These are phyloP conservation scores for Sphenostylis stenocarpa DNA, from an alignment of 306 rosid species.

Conservation along the genomic window DNA sequence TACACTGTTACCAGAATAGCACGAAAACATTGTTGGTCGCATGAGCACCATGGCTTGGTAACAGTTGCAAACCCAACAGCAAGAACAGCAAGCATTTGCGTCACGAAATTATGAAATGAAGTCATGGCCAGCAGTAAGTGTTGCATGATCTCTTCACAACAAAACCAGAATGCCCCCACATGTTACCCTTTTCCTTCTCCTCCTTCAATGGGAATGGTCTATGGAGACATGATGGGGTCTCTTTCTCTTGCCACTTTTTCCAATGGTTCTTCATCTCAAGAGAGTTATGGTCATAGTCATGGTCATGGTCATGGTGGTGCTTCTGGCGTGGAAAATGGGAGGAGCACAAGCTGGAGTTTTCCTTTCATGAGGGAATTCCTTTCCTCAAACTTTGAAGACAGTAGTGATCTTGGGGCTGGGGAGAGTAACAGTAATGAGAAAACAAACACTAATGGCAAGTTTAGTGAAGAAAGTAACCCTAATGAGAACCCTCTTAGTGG, in stretches of 20 bases:
- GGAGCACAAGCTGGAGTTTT: conserved; percentile 44
- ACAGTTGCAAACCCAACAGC: conserved; percentile 22
- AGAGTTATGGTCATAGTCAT: conserved; percentile 15
- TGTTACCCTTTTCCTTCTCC: conserved; percentile 28
- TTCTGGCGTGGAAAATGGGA: conserved; percentile 38
- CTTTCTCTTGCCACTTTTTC: conserved; percentile 58
- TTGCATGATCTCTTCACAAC: conserved; percentile 36
- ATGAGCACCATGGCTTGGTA: conserved; percentile 29
- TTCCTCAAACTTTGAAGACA: conserved; percentile 44
- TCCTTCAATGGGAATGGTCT: conserved; percentile 53
- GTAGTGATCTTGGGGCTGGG: conserved; percentile 41
- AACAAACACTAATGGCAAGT: background rate
- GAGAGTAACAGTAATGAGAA: conserved; percentile 29
- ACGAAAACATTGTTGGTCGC: background rate
- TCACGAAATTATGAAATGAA: conserved; percentile 39
- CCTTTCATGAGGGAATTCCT: conserved; percentile 48
- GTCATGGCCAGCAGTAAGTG: conserved; percentile 43
- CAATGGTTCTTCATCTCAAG: conserved; percentile 47
- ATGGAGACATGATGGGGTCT: conserved; percentile 54
- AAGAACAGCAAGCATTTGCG: conserved; percentile 10
- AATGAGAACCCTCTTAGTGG: conserved; percentile 38
- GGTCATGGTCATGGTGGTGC: background rate
- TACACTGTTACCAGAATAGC: background rate
- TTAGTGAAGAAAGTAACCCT: conserved; percentile 35
- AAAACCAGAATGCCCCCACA: conserved; percentile 39